A percentile compares a stretch with the other conserved stretches of the same genome.
Conservation (phyloP, 2,329 filamentous ascomycete genomes). For the Cytospora chrysosperma region DNA sequence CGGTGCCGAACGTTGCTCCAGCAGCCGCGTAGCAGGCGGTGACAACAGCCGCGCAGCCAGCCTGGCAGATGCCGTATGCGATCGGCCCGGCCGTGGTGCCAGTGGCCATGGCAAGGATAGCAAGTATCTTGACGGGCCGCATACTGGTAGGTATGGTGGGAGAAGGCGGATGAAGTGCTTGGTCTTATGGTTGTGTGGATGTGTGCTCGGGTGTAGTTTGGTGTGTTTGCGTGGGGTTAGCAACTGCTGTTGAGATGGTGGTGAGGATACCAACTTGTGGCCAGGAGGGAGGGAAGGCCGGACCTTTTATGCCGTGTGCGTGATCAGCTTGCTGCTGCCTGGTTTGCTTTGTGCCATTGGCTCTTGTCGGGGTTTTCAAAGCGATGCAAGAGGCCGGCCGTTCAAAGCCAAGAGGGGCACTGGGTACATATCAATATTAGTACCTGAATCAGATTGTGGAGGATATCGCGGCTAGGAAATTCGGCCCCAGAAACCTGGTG, state of each 20-base stretch:
- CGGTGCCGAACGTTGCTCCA: background rate
- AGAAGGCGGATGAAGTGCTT: too few species aligned
- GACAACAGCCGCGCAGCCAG: background rate
- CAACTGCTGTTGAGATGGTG: background rate
- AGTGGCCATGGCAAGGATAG: background rate
- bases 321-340: too few species aligned
- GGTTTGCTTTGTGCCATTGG: too few species aligned
- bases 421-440: too few species aligned
- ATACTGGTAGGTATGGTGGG: background rate
- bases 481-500: too few species aligned
- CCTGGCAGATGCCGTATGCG: background rate
- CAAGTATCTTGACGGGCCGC: background rate
- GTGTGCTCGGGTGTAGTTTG: background rate
- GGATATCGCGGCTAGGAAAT: too few species aligned
- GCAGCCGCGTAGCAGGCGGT: background rate
- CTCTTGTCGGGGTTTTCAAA: too few species aligned
- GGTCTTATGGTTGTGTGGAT: background rate
- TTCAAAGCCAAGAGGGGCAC: too few species aligned
- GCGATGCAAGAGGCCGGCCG: too few species aligned
- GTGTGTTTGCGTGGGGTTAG: background rate
- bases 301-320: too few species aligned
- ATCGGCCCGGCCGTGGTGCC: background rate
- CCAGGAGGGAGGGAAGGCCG: too few species aligned
- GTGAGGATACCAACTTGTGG: background rate
- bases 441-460: too few species aligned